These are phyloP conservation scores for Apostasia ramifera DNA, from an alignment of 106 monocot species.

Conservation along the genomic window DNA sequence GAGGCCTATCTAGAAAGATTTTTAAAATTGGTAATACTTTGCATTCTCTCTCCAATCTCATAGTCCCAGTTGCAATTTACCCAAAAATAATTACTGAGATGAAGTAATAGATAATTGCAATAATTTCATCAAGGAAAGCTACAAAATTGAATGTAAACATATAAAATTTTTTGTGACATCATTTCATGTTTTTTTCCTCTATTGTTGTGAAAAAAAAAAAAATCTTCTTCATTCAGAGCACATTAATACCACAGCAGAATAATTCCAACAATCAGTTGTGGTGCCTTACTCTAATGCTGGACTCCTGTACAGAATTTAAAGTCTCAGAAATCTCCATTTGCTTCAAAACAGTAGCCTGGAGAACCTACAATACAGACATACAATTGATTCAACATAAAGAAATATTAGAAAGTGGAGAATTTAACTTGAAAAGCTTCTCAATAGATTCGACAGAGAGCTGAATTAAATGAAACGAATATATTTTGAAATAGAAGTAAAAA, in stretches of 20 bases:
- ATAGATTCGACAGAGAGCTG: not conserved
- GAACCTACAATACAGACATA: constrained; percentile 25
- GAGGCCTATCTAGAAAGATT: too few species aligned
- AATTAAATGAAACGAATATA: not conserved
- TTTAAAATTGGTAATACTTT: too few species aligned
- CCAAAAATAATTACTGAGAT: too few species aligned
- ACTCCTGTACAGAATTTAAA: constrained; percentile 38
- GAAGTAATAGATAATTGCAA: too few species aligned
- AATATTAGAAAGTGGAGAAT: not conserved
- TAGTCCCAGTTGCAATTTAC: too few species aligned
- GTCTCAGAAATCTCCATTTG: constrained; percentile 64
- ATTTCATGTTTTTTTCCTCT: not conserved
- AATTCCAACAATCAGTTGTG: not conserved
- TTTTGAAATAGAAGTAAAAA: not conserved
- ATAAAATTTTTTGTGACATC: not conserved
- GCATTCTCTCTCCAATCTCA: too few species aligned
- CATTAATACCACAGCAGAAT: not conserved
- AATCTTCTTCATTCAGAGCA: not conserved
- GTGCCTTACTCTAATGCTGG: constrained; percentile 31
- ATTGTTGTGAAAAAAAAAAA: not conserved
- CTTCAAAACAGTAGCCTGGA: constrained; percentile 56
- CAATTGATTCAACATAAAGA: not conserved
- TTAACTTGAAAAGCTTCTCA: not conserved
- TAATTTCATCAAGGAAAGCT: too few species aligned
- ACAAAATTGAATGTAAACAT: not conserved